Conservation (phyloP, 169 alveolate species). For the Plasmodium cynomolgi region DNA sequence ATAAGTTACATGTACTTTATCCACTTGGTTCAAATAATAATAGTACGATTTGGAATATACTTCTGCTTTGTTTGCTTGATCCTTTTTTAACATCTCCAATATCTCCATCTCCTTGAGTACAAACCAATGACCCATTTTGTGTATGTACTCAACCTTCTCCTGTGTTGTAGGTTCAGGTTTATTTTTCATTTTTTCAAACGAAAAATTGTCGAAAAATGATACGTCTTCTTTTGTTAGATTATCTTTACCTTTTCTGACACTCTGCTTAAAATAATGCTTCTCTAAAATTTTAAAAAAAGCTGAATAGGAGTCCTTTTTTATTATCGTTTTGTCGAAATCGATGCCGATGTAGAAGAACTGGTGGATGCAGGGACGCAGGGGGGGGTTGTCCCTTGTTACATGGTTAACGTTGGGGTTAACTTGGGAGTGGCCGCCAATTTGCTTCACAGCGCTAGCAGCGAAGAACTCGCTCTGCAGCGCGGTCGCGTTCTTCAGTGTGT, state of each 20-base stretch:
- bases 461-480: constrained; percentile 8
- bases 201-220: constrained; percentile 9
- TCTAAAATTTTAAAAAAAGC: constrained; percentile 16
- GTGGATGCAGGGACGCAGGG: constrained; percentile 7
- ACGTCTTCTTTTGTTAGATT: constrained; percentile 42
- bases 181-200: not conserved
- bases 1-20: not conserved
- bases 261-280: not conserved
- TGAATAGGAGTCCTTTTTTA: constrained; percentile 37
- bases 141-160: constrained; percentile 6
- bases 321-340: constrained; percentile 69
- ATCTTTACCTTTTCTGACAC: not conserved
- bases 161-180: constrained; percentile 3
- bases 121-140: constrained; percentile 25
- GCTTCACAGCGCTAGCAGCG: not conserved
- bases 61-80: not conserved
- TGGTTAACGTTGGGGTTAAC: not conserved
- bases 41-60: constrained; percentile 33
- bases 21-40: constrained; percentile 18
- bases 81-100: not conserved
- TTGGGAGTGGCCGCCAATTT: not conserved
- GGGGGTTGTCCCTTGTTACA: not conserved
- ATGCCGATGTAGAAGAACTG: constrained; percentile 35
- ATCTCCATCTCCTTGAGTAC: not conserved
- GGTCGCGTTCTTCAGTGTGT: constrained; percentile 12